Conservation (phyloP, 129 eudicot species). For the Logfia minima region DNA sequence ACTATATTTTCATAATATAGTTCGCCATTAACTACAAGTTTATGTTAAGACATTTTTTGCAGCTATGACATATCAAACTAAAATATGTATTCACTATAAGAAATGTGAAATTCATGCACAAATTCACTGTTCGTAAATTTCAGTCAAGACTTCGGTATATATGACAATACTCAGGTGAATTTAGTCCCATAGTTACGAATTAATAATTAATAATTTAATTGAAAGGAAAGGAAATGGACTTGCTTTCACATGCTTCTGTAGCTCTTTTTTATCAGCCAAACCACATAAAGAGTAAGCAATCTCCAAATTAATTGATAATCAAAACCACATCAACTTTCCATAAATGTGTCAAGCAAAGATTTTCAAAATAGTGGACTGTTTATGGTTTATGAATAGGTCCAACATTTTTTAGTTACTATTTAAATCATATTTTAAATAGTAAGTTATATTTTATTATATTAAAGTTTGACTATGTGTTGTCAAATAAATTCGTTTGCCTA, state of each 20-base stretch:
- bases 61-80: background rate
- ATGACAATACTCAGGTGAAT: background rate
- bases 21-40: background rate
- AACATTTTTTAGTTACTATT: background rate
- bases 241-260: slow-evolving; percentile 9
- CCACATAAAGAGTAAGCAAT: slow-evolving; percentile 4
- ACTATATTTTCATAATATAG: background rate
- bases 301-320: background rate
- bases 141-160: background rate
- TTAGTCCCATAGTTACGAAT: background rate
- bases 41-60: background rate
- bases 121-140: background rate
- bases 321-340: background rate
- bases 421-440: background rate
- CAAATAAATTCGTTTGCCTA: background rate
- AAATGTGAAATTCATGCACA: background rate
- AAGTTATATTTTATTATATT: background rate
- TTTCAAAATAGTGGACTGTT: background rate
- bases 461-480: background rate
- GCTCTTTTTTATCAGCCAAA: background rate
- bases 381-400: background rate
- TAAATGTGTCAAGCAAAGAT: background rate
- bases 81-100: background rate
- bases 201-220: background rate
- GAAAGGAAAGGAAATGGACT: background rate